Evolutionary conservation across 768 basidiomycete species (phyloP), one percentile per base, ranked within the genome.

Genomic region (Tylopilus cervinicoccineus): DNA sequence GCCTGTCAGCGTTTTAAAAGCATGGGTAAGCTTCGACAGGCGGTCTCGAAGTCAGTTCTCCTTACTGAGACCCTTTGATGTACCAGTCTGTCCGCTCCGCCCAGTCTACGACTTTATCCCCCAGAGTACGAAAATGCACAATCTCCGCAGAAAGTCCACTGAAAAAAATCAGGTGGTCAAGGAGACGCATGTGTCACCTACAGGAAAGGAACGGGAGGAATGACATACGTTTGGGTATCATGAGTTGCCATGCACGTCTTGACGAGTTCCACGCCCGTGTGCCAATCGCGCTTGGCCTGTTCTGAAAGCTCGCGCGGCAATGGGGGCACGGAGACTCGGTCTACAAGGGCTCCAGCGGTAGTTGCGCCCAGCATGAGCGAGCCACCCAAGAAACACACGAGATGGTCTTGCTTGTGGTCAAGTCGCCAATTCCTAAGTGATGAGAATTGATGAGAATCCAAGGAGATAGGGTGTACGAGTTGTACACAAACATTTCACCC

Each of bases 371-470:
- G 79, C 76, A 98, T 83, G 47, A 98, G 79, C 1, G 89, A 89
- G 4, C 93, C 94, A 17, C 86, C 92, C 28, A 98, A 72, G 80
- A 96, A 98, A 69, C 94, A 97, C 4, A 89, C 93, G 28, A 98
- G 80, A 63, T 96, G 94, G 62, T 98, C 94, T 71, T 97, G 94
- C 63, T 96, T 95, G 10, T 88, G 88, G 10, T 76, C 75, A 23
- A 88, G 70, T 16, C 78, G 77, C 91, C 90, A 93, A 28, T 72
- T 70, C 22, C 88, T 89, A 55, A 24, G 14, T 43, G 43, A 32
- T 6, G 31, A 40, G 17, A 26, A n/a, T 17, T 24, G 24, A 20
- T 53, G 40, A 60, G 55, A 33, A 45, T 41, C 38, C 47, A 26
- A 45, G 14, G 36, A 29, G n/a, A 38, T 34, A 2, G 45, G 20